phyloP scores from a whole-genome alignment of 768 basidiomycete genomes.

The Holtermannia corniformis region DNA sequence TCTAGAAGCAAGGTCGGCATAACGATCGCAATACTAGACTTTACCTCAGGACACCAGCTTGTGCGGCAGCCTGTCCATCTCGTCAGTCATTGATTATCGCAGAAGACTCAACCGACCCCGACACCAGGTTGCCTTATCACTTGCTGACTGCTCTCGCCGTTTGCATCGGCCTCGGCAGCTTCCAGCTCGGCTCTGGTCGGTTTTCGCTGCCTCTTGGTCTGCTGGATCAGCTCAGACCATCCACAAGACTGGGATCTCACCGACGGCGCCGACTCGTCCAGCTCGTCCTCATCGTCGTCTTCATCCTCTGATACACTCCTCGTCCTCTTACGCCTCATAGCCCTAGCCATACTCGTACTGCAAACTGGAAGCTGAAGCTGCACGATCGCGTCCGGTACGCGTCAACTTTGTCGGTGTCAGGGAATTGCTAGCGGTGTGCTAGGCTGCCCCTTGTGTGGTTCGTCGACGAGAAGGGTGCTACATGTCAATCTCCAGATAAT shows the following conservation, averaged over 20 bases:
- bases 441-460: background rate
- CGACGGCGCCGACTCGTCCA: conserved; percentile 42
- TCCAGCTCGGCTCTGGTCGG: conserved; percentile 47
- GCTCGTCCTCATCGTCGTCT: conserved; percentile 51
- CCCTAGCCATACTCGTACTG: no score
- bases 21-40: background rate
- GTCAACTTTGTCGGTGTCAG: no score
- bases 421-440: background rate
- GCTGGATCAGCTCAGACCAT: background rate
- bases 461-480: background rate
- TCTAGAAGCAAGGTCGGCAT: conserved; percentile 2
- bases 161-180: conserved; percentile 11
- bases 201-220: conserved; percentile 34
- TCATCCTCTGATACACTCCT: conserved; percentile 47
- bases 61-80: conserved; percentile 77
- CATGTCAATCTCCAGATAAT: background rate
- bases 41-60: conserved; percentile 76
- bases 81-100: no score
- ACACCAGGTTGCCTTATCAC: no score
- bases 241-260: background rate
- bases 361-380: no score
- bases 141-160: no score
- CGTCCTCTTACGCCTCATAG: background rate
- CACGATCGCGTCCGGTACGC: no score
- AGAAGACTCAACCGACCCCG: background rate